Conservation (phyloP, 331 rosid genomes). For the Acacia pycnantha region DNA sequence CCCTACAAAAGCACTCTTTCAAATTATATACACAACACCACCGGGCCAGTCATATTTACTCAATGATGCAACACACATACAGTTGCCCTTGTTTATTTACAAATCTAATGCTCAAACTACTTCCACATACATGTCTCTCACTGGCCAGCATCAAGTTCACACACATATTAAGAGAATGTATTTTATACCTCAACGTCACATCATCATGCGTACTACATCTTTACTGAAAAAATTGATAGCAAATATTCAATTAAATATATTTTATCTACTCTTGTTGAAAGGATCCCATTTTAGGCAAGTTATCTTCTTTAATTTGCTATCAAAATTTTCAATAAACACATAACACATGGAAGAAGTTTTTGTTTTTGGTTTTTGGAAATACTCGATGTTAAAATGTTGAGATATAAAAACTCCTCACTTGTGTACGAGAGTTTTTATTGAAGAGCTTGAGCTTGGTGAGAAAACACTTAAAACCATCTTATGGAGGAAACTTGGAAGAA, state of each 20-base stretch:
- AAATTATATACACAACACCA: neutral
- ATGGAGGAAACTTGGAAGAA: neutral
- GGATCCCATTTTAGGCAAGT: neutral
- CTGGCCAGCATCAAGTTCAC: neutral
- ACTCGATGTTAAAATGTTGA: neutral
- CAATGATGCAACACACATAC: neutral
- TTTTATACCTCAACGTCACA: neutral
- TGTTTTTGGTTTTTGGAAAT: neutral
- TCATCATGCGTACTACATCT: neutral
- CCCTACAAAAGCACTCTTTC: neutral
- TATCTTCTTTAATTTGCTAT: neutral
- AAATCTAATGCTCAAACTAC: conserved; percentile 1
- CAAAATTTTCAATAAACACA: neutral
- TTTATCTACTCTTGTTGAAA: neutral
- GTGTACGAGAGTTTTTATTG: neutral
- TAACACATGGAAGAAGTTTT: neutral
- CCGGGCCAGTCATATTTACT: neutral
- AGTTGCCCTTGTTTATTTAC: neutral
- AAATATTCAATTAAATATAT: neutral
- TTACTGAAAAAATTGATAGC: neutral
- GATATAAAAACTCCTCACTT: neutral
- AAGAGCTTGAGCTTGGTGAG: neutral
- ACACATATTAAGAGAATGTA: neutral
- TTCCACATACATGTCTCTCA: neutral
- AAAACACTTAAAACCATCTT: neutral